These are phyloP conservation scores for Cryptosporidium viatorum DNA, from an alignment of 169 alveolate species.

Conservation along the genomic window DNA sequence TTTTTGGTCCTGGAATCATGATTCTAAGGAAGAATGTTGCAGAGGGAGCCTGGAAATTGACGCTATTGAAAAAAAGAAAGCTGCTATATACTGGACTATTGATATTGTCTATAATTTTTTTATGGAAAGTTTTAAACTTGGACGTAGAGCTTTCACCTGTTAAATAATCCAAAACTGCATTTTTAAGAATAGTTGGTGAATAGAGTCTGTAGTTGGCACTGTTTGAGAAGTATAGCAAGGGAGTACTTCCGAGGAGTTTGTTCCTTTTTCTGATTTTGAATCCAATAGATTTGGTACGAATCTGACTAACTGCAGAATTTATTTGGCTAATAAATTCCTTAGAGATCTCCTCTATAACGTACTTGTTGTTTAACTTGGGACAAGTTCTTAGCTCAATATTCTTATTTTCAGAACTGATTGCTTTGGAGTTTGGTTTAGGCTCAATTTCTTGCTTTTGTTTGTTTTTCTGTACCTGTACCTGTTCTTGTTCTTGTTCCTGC, in stretches of 20 bases:
- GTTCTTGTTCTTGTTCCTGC: background rate
- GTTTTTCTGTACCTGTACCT: background rate
- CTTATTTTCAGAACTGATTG: background rate
- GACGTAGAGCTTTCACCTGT: background rate
- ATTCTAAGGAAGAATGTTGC: constrained; percentile 19
- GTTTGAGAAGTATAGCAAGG: background rate
- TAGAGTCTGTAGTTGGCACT: constrained; percentile 27
- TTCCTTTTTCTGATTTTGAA: constrained; percentile 30
- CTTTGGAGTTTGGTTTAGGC: background rate
- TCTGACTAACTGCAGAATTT: background rate
- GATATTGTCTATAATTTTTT: background rate
- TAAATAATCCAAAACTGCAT: constrained; percentile 28
- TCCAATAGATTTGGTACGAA: background rate
- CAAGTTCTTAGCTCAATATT: constrained; percentile 3
- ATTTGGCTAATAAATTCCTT: background rate
- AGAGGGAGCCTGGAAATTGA: constrained; percentile 11
- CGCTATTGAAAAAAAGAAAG: background rate
- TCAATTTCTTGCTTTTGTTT: no score
- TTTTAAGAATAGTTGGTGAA: constrained; percentile 18
- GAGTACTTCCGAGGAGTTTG: constrained; percentile 14
- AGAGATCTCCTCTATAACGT: constrained; percentile 13
- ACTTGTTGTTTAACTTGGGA: background rate
- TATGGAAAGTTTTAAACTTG: background rate
- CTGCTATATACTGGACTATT: constrained; percentile 10
- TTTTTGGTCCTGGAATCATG: background rate